A percentile compares a stretch with the other conserved stretches of the same genome.
phyloP scores from a whole-genome alignment of 306 rosid species.

The Luffa aegyptiaca region DNA sequence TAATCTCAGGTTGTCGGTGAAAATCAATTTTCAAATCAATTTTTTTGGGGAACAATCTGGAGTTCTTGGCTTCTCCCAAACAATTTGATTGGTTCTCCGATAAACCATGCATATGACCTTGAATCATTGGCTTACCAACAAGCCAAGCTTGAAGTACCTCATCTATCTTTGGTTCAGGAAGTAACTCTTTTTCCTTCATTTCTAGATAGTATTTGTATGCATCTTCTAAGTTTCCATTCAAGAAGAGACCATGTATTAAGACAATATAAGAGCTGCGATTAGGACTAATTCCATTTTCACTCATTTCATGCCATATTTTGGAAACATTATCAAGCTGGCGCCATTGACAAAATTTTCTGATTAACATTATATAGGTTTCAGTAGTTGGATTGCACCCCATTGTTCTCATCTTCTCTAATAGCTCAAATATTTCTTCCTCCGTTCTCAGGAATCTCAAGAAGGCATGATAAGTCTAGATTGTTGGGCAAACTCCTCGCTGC shows the following conservation, averaged over 20 bases:
- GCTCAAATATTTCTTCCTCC: slow-evolving; percentile 53
- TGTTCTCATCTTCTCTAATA: slow-evolving; percentile 52
- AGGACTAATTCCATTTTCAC: slow-evolving; percentile 39
- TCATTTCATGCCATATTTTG: slow-evolving; percentile 69
- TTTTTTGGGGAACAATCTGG: slow-evolving; percentile 19
- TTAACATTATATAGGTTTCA: no score
- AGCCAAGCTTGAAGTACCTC: slow-evolving; percentile 68
- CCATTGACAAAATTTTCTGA: slow-evolving; percentile 81
- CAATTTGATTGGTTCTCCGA: slow-evolving; percentile 18
- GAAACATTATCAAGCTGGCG: slow-evolving; percentile 56
- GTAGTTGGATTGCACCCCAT: slow-evolving; percentile 46
- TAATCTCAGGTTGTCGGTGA: slow-evolving; percentile 46
- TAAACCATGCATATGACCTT: slow-evolving; percentile 17
- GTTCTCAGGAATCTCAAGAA: slow-evolving; percentile 50
- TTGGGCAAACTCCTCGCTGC: slow-evolving; percentile 38
- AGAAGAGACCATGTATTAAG: slow-evolving; percentile 79
- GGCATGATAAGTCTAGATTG: slow-evolving; percentile 74
- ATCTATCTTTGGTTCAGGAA: slow-evolving; percentile 71
- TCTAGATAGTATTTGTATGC: slow-evolving; percentile 64
- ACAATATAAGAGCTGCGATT: slow-evolving; percentile 79
- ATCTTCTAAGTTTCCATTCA: slow-evolving; percentile 62
- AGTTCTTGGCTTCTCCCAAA: slow-evolving; percentile 18
- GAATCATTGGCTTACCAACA: slow-evolving; percentile 34
- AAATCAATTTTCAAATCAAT: slow-evolving; percentile 31
- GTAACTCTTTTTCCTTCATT: slow-evolving; percentile 63